These are phyloP conservation scores for Coprinellus micaceus DNA, from an alignment of 768 basidiomycete species.

Conservation along the genomic window DNA sequence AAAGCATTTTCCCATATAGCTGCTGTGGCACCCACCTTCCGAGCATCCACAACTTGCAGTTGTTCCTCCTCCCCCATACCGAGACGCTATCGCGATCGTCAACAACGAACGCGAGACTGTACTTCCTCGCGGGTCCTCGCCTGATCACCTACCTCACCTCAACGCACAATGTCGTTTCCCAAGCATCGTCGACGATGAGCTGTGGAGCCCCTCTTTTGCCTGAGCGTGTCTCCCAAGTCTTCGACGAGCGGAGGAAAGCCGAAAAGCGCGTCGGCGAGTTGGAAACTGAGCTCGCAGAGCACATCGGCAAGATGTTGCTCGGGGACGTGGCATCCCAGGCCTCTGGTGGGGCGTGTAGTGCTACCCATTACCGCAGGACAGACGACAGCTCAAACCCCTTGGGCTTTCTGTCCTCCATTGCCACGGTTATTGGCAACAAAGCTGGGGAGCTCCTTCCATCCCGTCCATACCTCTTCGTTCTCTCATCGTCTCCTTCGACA, in stretches of 20 bases:
- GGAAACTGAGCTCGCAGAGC: conserved; percentile 58
- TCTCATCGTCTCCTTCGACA: conserved; percentile 61
- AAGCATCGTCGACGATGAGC: conserved; percentile 58
- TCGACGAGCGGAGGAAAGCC: conserved; percentile 62
- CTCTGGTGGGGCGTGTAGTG: conserved; percentile 23
- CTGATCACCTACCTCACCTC: conserved; percentile 59
- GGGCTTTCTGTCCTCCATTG: conserved; percentile 56
- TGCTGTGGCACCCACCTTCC: conserved; percentile 87
- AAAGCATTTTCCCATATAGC: conserved; percentile 27
- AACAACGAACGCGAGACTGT: conserved; percentile 66
- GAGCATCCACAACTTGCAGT: conserved; percentile 65
- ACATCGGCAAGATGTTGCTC: conserved; percentile 38
- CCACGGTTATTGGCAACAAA: conserved; percentile 38
- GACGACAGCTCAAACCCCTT: conserved; percentile 61
- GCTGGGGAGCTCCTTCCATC: conserved; percentile 18
- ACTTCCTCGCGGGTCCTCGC: conserved; percentile 81
- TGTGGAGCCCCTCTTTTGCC: conserved; percentile 66
- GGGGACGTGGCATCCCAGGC: conserved; percentile 29
- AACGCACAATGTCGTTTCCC: conserved; percentile 52
- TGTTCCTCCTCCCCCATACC: conserved; percentile 69
- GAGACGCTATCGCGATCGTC: conserved; percentile 60
- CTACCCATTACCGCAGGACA: conserved; percentile 52
- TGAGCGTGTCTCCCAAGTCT: conserved; percentile 62
- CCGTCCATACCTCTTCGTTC: conserved; percentile 42
- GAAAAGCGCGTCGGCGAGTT: conserved; percentile 69